Evolutionary conservation across 176 grass and related monocot species (phyloP).

Genomic region (Oryza australiensis): DNA sequence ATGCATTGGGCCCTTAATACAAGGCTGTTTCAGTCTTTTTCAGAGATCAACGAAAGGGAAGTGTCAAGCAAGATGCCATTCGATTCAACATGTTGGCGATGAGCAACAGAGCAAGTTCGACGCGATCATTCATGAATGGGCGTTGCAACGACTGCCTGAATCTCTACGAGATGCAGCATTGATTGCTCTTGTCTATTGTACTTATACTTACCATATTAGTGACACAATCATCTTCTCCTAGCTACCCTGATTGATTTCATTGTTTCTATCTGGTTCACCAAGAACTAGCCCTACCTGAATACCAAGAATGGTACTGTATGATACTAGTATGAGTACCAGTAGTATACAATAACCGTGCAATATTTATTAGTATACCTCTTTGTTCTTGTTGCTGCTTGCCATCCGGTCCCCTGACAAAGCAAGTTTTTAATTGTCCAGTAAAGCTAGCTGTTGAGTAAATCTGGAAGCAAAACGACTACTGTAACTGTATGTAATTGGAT

Average conservation of each 20-base stretch:
- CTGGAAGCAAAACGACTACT: not conserved
- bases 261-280: not conserved
- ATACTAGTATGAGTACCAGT: not conserved
- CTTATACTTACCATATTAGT: not conserved
- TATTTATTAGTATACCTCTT: not conserved
- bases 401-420: not conserved
- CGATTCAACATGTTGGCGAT: not conserved
- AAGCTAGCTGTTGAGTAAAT: not conserved
- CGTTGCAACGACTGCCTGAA: not conserved
- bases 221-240: not conserved
- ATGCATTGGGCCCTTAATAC: not conserved
- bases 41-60: not conserved
- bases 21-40: not conserved
- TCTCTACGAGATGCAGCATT: not conserved
- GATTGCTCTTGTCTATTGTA: not conserved
- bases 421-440: not conserved
- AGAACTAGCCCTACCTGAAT: not conserved
- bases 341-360: not conserved
- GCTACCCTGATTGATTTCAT: not conserved
- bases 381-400: not conserved
- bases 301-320: constrained; percentile 6
- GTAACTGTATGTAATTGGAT: not conserved
- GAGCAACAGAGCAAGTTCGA: constrained; percentile 5
- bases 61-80: not conserved
- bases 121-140: not conserved